Base-by-base conservation (phyloP, 1,284 basidiomycete species). In the Leccinum griseonigrum region DNA sequence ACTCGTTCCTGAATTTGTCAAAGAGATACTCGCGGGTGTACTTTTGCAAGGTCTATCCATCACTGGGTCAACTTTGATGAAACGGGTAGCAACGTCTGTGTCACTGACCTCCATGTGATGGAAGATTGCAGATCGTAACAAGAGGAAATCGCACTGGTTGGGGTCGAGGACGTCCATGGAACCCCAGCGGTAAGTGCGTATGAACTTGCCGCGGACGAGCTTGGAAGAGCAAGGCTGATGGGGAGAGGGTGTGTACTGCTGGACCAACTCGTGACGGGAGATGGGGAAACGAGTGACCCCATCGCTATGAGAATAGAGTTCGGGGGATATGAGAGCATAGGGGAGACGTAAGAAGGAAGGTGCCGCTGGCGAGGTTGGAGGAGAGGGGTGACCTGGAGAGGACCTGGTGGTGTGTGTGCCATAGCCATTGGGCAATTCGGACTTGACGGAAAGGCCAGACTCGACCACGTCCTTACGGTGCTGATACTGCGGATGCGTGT, bases 1-100 rank as follows among this genome's bases (percentile, higher is more conserved):
- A 83, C 64, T 91, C 88, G 61, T 74, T 75, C 64, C 83, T 83
- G 77, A 87, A 93, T 71, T 87, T 91, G 70, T 91, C 87, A 67
- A 90, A 90, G 61, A 93, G 81, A 76, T 92, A 91, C 67, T 91
- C 88, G 69, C 85, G 83, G 43, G 91, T 93, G 74, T 92, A 91
- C 70, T 88, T 88, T 77, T 90, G 88, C 65, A 93, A 79, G 56
- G 88, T 91, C 89, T 92, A 71, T 58, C 62, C 65, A 63, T 63
- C 57, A 63, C 55, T 51, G 62, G 60, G 60, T 65, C 60, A 64
- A 60, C 48, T 28, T 63, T 54, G 64, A 67, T 60, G 70, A 65
- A 62, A 60, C 11, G 26, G 26, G 62, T 59, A 61, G 65, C 62
- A 67, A 58, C 31, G 64, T 62, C 64, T 63, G 63, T 56, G 67